These are phyloP conservation scores for Boletus edulis DNA, from an alignment of 768 basidiomycete genomes.

Conservation along the genomic window DNA sequence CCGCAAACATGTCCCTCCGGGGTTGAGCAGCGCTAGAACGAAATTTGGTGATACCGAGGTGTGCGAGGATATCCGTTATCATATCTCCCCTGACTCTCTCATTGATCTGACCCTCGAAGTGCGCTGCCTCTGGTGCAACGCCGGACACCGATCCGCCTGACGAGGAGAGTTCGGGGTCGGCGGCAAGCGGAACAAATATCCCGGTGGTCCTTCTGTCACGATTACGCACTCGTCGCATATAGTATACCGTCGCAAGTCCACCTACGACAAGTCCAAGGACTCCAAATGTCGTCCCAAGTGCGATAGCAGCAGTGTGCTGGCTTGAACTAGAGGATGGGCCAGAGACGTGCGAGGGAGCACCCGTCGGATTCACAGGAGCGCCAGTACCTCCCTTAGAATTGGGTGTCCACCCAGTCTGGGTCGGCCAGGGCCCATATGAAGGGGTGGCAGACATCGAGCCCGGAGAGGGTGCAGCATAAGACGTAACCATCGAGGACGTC, in stretches of 20 bases:
- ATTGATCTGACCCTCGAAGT: neutral
- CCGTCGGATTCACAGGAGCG: conserved; percentile 1
- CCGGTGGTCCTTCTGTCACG: conserved; percentile 1
- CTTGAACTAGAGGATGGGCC: conserved; percentile 17
- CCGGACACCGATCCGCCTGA: conserved; percentile 6
- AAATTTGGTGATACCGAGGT: conserved; percentile 22
- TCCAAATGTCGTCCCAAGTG: conserved; percentile 62
- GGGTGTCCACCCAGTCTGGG: conserved; percentile 28
- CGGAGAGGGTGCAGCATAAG: conserved; percentile 37
- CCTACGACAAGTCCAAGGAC: conserved; percentile 51
- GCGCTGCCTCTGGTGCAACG: conserved; percentile 4
- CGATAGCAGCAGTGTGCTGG: conserved; percentile 44
- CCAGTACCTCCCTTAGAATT: conserved; percentile 7
- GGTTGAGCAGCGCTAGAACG: conserved; percentile 12
- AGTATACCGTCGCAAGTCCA: conserved; percentile 42
- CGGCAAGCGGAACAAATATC: conserved; percentile 19
- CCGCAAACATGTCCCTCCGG: conserved; percentile 73
- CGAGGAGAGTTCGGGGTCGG: conserved; percentile 17
- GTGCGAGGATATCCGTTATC: conserved; percentile 20
- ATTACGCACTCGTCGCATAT: conserved; percentile 35
- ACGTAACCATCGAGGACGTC: conserved; percentile 38
- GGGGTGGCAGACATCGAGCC: conserved; percentile 28
- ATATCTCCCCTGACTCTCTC: neutral
- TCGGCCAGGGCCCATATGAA: conserved; percentile 33
- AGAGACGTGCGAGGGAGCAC: conserved; percentile 16